Evolutionary conservation across 192 early-diverging fungal species (phyloP), one percentile per base, ranked within the genome.

Genomic region (Backusella parvicylindrica): DNA sequence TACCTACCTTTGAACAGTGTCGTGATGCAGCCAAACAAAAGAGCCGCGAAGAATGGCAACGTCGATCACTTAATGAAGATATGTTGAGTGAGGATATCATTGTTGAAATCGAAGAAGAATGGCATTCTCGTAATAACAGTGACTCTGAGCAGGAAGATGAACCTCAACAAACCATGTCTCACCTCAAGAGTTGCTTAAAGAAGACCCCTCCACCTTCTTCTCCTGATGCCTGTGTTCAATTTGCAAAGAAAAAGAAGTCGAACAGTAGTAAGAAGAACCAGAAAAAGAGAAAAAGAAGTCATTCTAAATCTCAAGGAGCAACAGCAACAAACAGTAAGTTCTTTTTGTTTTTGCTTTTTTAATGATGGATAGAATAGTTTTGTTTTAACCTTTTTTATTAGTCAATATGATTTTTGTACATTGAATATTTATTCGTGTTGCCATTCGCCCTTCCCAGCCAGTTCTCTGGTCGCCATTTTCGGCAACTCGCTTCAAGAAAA

Each of bases 1-100:
- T 83, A 23, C 81, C 81, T 31, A 70, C 75, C 41, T 60, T 71
- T 26, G 73, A 83, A 68, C 70, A 83, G 37, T 70, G 64, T 36
- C 70, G 73, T n/a, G 77, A 76, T 35, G 49, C 69, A 9, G 74
- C 70, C 18, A 68, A 67, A n/a, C 32, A 41, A 32, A n/a, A 21
- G 41, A 64, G 37, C 6, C 50, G 75, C 15, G 75, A 81, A 68
- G 75, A 72, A 32, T 78, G 70, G 32, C 64, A 76, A 37, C 68
- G 69, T 18, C 65, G 68, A 40, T 73, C 70, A 11, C 72, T 73
- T 21, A 72, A 65, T 41, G 71, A 81, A 70, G 75, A 72, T 3
- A 64, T 81, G 38, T 37, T 75, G 50, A 75, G 73, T 36, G 79
- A 81, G 32, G 40, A 37, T 40, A 81, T 81, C 41, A 73, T 81